Conservation (phyloP, 1,284 basidiomycete species). For the Moesziomyces parantarcticus region DNA sequence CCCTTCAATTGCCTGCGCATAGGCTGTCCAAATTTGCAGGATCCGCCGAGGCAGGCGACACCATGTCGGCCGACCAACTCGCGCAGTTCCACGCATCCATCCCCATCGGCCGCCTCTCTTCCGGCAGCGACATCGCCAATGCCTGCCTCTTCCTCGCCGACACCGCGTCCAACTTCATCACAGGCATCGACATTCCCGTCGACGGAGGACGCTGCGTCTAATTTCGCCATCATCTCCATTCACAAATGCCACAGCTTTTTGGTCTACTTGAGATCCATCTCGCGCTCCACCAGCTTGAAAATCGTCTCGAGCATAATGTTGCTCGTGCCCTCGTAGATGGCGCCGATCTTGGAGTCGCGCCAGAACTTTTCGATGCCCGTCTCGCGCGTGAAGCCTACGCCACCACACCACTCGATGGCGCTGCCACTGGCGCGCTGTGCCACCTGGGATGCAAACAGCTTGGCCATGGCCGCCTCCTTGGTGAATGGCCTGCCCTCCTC, state of each 20-base stretch:
- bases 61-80: slow-evolving; percentile 7
- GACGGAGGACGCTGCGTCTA: slow-evolving; percentile 48
- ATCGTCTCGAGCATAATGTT: slow-evolving; percentile 94
- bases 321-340: slow-evolving; percentile 90
- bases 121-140: slow-evolving; percentile 42
- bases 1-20: background rate
- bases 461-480: slow-evolving; percentile 94
- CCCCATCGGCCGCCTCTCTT: slow-evolving; percentile 33
- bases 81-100: slow-evolving; percentile 33
- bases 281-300: slow-evolving; percentile 73
- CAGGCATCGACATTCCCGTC: slow-evolving; percentile 43
- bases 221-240: background rate
- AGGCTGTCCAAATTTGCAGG: slow-evolving; percentile 42
- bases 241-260: background rate
- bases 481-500: slow-evolving; percentile 93
- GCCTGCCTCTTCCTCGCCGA: slow-evolving; percentile 52
- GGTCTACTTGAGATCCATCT: slow-evolving; percentile 57
- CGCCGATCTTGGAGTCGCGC: slow-evolving; percentile 81
- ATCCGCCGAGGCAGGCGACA: slow-evolving; percentile 20
- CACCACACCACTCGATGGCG: slow-evolving; percentile 97
- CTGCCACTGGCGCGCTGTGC: slow-evolving; percentile 86
- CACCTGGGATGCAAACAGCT: slow-evolving; percentile 84
- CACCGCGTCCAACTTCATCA: slow-evolving; percentile 20
- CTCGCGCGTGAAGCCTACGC: slow-evolving; percentile 84
- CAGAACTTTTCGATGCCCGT: slow-evolving; percentile 87